Evolutionary conservation across 1,284 basidiomycete genomes (phyloP), one percentile per base, ranked within the genome.

Genomic region (Cutaneotrichosporon cavernicola): DNA sequence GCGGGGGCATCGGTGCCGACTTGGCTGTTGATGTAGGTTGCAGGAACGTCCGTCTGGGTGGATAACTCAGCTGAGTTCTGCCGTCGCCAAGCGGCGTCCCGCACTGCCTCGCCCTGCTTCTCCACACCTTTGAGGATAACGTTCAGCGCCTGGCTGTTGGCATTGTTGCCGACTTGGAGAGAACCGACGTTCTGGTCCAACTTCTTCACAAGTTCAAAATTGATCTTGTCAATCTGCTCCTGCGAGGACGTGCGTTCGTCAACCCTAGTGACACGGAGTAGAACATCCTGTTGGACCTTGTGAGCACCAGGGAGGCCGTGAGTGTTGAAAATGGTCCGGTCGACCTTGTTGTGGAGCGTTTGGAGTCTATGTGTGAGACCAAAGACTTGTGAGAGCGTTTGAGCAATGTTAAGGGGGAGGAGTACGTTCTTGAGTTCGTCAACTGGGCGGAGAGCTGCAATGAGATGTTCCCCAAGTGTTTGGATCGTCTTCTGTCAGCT

Each of bases 381-480:
- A n/a, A 40, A 46, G 21, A 65, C 51, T 10, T 31, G 10, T n/a
- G 50, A 52, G 5, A 63, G 47, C 7, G 56, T 46, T 30, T 60
- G 49, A 3, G 66, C 62, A 8, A 69, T 56, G 18, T 38, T 55
- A 16, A 71, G 55, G 18, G 55, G 26, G 7, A 38, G 40, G 36
- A 69, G 56, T 18, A 60, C 47, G 7, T n/a, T 34, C n/a, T 60
- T 60, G 18, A 71, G 47, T 30, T 67, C 58, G 14, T 69, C 64
- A 14, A 72, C 49, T 10, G 66, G 65, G 16, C 46, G 56, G 13
- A 75, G 66, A 13, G 66, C 63, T 5, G 36, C 49, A 31, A 70
- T 55, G n/a, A 75, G 69, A 55, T 70, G 66, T 22, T 63, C 67
- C 13, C 71, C 13, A n/a, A 75, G 68, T 9, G 50, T 51, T 5